Base-by-base conservation (phyloP, 2,329 filamentous ascomycete species). In the Aspergillus fijiensis region DNA sequence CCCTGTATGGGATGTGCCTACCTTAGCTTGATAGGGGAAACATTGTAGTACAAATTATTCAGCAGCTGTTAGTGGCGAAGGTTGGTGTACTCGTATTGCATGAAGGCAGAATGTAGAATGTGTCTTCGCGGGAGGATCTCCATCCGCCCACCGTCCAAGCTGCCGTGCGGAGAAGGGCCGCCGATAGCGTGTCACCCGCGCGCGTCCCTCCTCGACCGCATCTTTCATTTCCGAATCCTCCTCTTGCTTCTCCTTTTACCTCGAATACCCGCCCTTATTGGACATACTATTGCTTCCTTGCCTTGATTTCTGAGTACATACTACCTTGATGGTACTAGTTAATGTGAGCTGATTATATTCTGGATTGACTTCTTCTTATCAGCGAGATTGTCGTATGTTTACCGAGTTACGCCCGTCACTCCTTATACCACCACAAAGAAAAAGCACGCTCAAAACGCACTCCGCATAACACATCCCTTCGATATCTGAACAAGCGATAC, bases 161-260 rank as follows among this genome's bases (percentile, higher is more conserved):
- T 23, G 23, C 23, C 33, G 50, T 59, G 59, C 54, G 60, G 54
- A 60, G 53, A 57, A 65, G 51, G 49, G 39, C 12, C 45, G 51
- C 31, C 27, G 56, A 54, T 35, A 57, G 60, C 66, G 68, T 65
- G 64, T 70, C 65, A 65, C 68, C 45, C 58, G 47, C 58, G 65
- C 68, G 68, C 67, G 62, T 63, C 65, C 63, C 62, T 60, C 60
- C 58, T 57, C 61, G 19, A 39, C 49, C 59, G 39, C 19, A 21
- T 49, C 31, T 45, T 14, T 56, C 39, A 47, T 23, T 39, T 52
- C 33, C 19, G 25, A 29, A 29, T 42, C 7, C 55, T 42, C 7
- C 55, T 62, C 23, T 31, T 51, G 49, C 59, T 57, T 51, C n/a
- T 48, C 14, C n/a, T 48, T 2, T 25, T 35, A 21, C 4, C 14